Percentiles rank a stretch among this genome's conserved stretches.
These are phyloP conservation scores for Saturnispora zaruensis DNA, from an alignment of 805 yeast genomes.

Conservation along the genomic window DNA sequence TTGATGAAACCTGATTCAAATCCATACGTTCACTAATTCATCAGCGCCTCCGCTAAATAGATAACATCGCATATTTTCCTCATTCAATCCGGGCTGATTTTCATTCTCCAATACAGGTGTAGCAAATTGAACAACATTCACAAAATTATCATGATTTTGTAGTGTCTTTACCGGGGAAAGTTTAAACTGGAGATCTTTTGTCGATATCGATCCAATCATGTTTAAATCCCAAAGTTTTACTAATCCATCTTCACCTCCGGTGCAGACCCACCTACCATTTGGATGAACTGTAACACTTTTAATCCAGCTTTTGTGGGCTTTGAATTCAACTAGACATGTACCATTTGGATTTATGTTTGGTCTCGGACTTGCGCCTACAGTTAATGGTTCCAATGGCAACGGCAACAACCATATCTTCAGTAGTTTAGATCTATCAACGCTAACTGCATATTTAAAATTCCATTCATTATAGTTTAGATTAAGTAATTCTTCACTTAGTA, in stretches of 20 bases:
- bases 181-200: constrained; percentile 13
- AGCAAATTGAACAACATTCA: constrained; percentile 54
- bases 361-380: constrained; percentile 25
- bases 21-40: constrained; percentile 47
- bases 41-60: constrained; percentile 61
- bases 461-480: constrained; percentile 29
- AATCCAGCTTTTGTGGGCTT: constrained; percentile 87
- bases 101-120: constrained; percentile 28
- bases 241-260: constrained; percentile 73
- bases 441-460: constrained; percentile 65
- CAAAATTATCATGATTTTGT: constrained; percentile 65
- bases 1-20: constrained; percentile 8
- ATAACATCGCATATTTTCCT: constrained; percentile 48
- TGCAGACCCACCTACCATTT: constrained; percentile 56
- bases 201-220: constrained; percentile 18
- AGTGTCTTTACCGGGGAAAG: constrained; percentile 28
- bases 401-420: constrained; percentile 76
- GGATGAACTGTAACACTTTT: constrained; percentile 65
- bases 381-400: constrained; percentile 33
- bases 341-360: constrained; percentile 55
- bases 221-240: constrained; percentile 72
- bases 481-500: constrained; percentile 20
- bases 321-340: constrained; percentile 43
- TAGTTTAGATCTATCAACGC: constrained; percentile 72
- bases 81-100: constrained; percentile 12